Conservation (phyloP, 305 asterid species). For the Rubia balearica region DNA sequence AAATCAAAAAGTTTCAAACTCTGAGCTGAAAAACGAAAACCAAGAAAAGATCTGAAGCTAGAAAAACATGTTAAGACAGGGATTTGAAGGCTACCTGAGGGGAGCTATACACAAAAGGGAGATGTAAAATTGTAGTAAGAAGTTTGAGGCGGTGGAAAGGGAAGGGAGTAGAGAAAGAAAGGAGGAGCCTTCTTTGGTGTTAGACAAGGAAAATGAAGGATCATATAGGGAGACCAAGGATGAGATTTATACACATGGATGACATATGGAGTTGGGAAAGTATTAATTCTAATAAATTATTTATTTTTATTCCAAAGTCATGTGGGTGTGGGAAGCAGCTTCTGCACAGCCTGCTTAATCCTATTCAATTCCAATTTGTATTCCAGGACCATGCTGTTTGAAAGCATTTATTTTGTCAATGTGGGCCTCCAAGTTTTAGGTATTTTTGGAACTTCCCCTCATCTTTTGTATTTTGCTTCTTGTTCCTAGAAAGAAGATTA, state of each 20-base stretch:
- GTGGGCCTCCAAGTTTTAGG: conserved; percentile 1
- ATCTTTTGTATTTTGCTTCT: background rate
- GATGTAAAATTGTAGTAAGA: conserved; percentile 5
- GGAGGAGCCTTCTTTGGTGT: conserved; percentile 19
- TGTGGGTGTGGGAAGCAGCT: conserved; percentile 22
- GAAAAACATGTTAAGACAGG: background rate
- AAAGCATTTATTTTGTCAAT: background rate
- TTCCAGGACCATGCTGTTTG: background rate
- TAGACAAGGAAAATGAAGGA: conserved; percentile 44
- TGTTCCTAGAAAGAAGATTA: no score
- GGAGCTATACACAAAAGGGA: conserved; percentile 39
- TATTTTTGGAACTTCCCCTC: background rate
- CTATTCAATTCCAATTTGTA: background rate
- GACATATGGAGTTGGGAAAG: background rate
- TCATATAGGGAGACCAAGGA: conserved; percentile 10
- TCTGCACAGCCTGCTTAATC: conserved; percentile 16
- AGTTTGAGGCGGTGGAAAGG: background rate
- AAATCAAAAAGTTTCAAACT: background rate
- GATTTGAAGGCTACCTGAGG: conserved; percentile 33
- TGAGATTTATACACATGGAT: conserved; percentile 41
- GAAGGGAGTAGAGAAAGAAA: background rate
- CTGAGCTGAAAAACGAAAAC: background rate
- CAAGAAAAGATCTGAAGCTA: background rate
- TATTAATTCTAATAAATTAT: background rate
- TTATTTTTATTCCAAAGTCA: conserved; percentile 9